These are phyloP conservation scores for Binderoboletus segoi DNA, from an alignment of 1,284 basidiomycete species.

Conservation along the genomic window DNA sequence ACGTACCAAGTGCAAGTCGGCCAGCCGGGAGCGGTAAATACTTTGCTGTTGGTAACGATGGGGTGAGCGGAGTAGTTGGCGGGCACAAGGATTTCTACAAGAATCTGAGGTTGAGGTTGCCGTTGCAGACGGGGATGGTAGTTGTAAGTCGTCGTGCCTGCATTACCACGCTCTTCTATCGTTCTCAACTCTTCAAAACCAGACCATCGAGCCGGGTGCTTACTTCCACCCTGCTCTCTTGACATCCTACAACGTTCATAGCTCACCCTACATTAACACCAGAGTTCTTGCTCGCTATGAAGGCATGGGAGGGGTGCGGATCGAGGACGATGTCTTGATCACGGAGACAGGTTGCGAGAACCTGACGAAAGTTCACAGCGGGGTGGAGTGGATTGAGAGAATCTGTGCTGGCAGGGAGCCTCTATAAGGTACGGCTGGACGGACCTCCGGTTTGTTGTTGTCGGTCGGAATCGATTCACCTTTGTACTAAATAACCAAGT, in stretches of 20 bases:
- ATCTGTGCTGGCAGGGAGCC: conserved; percentile 64
- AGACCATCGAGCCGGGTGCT: conserved; percentile 88
- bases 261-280: conserved; percentile 72
- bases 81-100: conserved; percentile 61
- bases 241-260: conserved; percentile 53
- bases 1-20: conserved; percentile 75
- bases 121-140: conserved; percentile 78
- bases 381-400: conserved; percentile 76
- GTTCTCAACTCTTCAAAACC: neutral
- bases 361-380: conserved; percentile 78
- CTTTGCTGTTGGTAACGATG: conserved; percentile 13
- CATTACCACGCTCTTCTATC: neutral
- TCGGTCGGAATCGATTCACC: neutral
- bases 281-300: conserved; percentile 75
- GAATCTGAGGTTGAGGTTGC: conserved; percentile 76
- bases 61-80: conserved; percentile 33
- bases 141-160: conserved; percentile 54
- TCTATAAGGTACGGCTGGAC: conserved; percentile 1
- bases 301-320: conserved; percentile 82
- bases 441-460: neutral
- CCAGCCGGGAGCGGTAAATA: conserved; percentile 53
- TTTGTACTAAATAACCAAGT: conserved; percentile 5
- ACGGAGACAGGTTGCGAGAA: conserved; percentile 70
- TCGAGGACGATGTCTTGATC: conserved; percentile 87
- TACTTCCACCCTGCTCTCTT: conserved; percentile 85